These are phyloP conservation scores for Moesziomyces globuligerus DNA, from an alignment of 1,284 basidiomycete species.

Conservation along the genomic window DNA sequence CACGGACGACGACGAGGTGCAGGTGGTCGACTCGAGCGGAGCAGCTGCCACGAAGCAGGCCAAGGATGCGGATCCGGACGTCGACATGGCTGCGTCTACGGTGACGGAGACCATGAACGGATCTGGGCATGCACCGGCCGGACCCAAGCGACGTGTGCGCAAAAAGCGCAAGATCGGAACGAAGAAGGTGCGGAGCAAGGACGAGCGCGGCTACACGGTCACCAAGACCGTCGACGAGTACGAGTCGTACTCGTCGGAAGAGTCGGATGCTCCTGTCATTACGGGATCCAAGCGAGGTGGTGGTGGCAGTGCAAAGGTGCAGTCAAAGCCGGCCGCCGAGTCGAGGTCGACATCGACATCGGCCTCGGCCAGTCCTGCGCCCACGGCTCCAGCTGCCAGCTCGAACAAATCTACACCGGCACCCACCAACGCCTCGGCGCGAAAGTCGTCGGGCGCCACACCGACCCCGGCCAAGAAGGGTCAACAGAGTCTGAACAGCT, in stretches of 20 bases:
- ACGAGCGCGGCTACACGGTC: slow-evolving; percentile 62
- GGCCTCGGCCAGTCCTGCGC: slow-evolving; percentile 33
- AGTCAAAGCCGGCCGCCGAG: slow-evolving; percentile 2
- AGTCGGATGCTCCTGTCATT: slow-evolving; percentile 40
- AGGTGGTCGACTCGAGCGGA: slow-evolving; percentile 28
- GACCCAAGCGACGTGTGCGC: slow-evolving; percentile 37
- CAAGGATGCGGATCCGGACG: slow-evolving; percentile 37
- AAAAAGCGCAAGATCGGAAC: slow-evolving; percentile 59
- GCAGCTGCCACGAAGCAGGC: slow-evolving; percentile 13
- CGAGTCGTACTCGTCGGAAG: slow-evolving; percentile 58
- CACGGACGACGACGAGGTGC: slow-evolving; percentile 20
- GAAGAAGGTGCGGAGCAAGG: slow-evolving; percentile 53
- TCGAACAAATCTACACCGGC: slow-evolving; percentile 21
- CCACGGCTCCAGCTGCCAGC: slow-evolving; percentile 5
- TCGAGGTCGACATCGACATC: slow-evolving; percentile 21
- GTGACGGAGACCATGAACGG: slow-evolving; percentile 51
- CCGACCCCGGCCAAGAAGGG: slow-evolving; percentile 42
- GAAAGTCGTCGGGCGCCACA: slow-evolving; percentile 21
- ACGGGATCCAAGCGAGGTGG: slow-evolving; percentile 22
- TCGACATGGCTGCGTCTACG: slow-evolving; percentile 27
- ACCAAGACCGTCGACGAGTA: slow-evolving; percentile 53
- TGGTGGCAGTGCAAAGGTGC: slow-evolving; percentile 6
- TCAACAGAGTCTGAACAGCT: slow-evolving; percentile 53
- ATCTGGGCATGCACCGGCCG: slow-evolving; percentile 3
- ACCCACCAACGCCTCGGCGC: slow-evolving; percentile 16